Conservation (phyloP, 805 yeast species). For the Wickerhamiella hasegawae region DNA sequence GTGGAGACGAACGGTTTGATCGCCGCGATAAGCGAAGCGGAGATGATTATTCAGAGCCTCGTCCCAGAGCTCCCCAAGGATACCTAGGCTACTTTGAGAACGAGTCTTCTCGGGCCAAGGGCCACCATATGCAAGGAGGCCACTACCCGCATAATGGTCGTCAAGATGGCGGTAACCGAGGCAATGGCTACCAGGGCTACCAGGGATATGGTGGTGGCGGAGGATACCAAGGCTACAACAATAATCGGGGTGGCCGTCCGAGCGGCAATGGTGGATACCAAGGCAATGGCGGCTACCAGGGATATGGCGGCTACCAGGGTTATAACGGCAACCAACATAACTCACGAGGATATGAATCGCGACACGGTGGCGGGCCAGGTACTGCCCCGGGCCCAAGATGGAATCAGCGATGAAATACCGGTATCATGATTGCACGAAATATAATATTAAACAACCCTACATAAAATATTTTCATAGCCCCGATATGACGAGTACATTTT, state of each 20-base stretch:
- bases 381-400: no score
- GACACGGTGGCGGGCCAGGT: no score
- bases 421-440: no score
- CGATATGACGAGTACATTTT: no score
- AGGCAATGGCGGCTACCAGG: conserved; percentile 10
- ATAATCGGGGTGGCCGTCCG: conserved; percentile 2
- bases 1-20: conserved; percentile 17
- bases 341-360: no score
- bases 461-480: no score
- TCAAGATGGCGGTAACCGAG: conserved; percentile 2
- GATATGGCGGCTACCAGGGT: conserved; percentile 8
- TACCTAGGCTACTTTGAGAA: conserved; percentile 11
- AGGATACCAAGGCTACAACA: not conserved
- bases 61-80: conserved; percentile 11
- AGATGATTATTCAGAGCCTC: conserved; percentile 9
- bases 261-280: conserved; percentile 22
- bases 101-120: no score
- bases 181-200: conserved; percentile 3
- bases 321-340: conserved; percentile 6
- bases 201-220: conserved; percentile 6
- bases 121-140: no score
- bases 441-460: no score
- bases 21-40: conserved; percentile 11
- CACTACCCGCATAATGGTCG: conserved; percentile 3
- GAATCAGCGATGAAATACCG: no score